These are phyloP conservation scores for Sequoia sempervirens DNA, from an alignment of 75 land plant species.

Conservation along the genomic window DNA sequence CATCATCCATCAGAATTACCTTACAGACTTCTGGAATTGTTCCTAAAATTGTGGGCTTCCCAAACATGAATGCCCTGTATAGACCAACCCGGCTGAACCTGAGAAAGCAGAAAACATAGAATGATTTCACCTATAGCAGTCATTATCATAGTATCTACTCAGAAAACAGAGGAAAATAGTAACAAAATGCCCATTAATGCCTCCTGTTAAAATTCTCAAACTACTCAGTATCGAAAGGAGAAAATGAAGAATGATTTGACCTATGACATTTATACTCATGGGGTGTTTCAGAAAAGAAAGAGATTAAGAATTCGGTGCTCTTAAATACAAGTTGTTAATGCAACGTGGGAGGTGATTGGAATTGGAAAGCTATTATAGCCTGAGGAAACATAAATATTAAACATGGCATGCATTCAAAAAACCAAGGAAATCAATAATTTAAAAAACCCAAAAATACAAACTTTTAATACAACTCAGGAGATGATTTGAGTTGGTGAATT, in stretches of 20 bases:
- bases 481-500: background rate
- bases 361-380: constrained; percentile 9
- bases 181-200: background rate
- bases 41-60: constrained; percentile 59
- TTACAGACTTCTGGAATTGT: constrained; percentile 51
- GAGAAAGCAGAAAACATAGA: background rate
- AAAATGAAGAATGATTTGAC: background rate
- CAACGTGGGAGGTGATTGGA: background rate
- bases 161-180: background rate
- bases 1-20: constrained; percentile 54
- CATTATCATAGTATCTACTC: background rate
- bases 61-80: constrained; percentile 69
- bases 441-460: background rate
- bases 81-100: constrained; percentile 55
- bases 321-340: background rate
- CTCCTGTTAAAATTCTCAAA: background rate
- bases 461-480: background rate
- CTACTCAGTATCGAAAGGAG: background rate
- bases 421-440: background rate
- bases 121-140: background rate
- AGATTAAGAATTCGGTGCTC: background rate
- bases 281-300: background rate
- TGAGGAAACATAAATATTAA: too few species aligned
- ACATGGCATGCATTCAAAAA: background rate
- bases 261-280: background rate